Evolutionary conservation across 148 eudicot species (phyloP).

Genomic region (Vaccinium myrtillus): DNA sequence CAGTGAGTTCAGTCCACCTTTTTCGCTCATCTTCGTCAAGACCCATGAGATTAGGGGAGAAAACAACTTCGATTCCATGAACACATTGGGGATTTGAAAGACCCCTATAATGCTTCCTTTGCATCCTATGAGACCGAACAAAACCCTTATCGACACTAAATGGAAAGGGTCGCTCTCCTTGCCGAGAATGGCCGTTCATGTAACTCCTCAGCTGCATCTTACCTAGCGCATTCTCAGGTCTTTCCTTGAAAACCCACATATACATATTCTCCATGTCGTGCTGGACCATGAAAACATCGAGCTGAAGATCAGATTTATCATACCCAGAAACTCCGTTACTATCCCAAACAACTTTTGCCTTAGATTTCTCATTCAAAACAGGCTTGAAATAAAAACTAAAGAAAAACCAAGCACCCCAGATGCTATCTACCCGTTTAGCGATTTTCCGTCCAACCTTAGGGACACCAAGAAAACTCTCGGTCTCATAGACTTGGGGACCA

Average conservation of each 20-base stretch:
- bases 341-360: constrained; percentile 29
- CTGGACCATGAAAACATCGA: constrained; percentile 40
- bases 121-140: constrained; percentile 43
- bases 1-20: constrained; percentile 40
- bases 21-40: constrained; percentile 32
- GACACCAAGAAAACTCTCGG: constrained; percentile 24
- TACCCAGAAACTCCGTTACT: constrained; percentile 32
- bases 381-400: constrained; percentile 42
- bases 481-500: constrained; percentile 28
- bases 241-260: constrained; percentile 40
- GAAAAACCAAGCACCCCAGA: constrained; percentile 51
- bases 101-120: constrained; percentile 40
- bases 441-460: constrained; percentile 31
- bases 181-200: constrained; percentile 47
- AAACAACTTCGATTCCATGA: constrained; percentile 39
- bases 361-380: constrained; percentile 38
- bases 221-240: constrained; percentile 42
- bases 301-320: constrained; percentile 38
- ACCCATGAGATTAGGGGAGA: constrained; percentile 28
- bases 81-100: constrained; percentile 45
- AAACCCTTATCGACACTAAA: constrained; percentile 40
- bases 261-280: constrained; percentile 50
- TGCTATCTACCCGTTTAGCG: constrained; percentile 37
- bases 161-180: constrained; percentile 40
- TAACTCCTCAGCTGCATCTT: constrained; percentile 46